Percentiles rank a stretch among this genome's conserved stretches.
These are phyloP conservation scores for Nannizzia gypsea DNA, from an alignment of 2,329 filamentous ascomycete genomes.

Conservation along the genomic window DNA sequence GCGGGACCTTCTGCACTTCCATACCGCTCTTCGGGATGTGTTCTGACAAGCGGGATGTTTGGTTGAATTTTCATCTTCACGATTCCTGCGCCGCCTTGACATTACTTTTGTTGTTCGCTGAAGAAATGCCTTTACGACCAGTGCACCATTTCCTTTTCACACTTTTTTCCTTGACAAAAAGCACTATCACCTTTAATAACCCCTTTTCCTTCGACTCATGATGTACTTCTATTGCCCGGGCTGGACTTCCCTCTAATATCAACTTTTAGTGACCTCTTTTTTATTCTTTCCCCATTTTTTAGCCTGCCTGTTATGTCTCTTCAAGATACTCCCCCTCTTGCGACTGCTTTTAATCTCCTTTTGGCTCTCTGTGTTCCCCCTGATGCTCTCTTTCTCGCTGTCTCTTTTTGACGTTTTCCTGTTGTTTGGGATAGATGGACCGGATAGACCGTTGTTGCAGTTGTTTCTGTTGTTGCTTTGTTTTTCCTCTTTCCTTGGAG, in stretches of 20 bases:
- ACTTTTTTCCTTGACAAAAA: not conserved
- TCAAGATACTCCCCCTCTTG: not conserved
- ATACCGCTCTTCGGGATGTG: not conserved
- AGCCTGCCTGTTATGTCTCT: constrained; percentile 1
- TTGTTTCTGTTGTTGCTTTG: not conserved
- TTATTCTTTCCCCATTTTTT: not conserved
- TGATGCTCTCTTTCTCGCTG: not conserved
- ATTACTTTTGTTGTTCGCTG: not conserved
- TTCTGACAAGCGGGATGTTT: not conserved
- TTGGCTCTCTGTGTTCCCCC: not conserved
- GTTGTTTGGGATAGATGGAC: constrained; percentile 4
- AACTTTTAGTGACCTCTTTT: not conserved
- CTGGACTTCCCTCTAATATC: constrained; percentile 2
- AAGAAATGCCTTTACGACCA: constrained; percentile 7
- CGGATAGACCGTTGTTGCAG: not conserved
- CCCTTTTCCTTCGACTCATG: not conserved
- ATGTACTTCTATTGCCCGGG: not conserved
- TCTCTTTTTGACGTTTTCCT: not conserved
- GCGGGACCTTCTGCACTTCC: not conserved
- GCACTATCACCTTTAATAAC: constrained; percentile 5
- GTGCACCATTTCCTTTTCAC: not conserved
- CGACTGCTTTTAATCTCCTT: not conserved
- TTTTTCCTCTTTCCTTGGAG: not conserved
- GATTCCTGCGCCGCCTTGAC: not conserved
- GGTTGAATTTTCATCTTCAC: not conserved